These are phyloP conservation scores for Erythrophleum ivorense DNA, from an alignment of 331 rosid species.

Conservation along the genomic window DNA sequence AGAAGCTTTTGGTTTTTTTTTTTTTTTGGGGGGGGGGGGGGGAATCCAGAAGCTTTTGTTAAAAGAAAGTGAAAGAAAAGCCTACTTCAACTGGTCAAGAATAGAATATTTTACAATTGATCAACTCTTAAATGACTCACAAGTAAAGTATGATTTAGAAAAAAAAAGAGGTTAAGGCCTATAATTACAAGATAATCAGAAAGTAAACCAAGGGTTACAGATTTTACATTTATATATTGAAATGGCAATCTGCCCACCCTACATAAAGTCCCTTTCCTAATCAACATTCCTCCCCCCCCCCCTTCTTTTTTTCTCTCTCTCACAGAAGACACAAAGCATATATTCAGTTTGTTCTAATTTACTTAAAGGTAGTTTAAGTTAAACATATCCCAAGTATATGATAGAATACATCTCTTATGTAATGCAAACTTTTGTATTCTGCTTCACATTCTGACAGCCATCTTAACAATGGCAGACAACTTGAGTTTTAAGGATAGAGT, in stretches of 20 bases:
- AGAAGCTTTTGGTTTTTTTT: neutral
- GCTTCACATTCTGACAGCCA: constrained; percentile 34
- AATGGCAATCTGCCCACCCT: neutral
- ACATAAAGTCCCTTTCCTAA: neutral
- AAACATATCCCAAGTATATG: constrained; percentile 19
- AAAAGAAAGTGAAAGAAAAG: neutral
- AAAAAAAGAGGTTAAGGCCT: constrained; percentile 8
- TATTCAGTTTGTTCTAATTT: neutral
- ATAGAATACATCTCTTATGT: constrained; percentile 24
- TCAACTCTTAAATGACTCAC: neutral
- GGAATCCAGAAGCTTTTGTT: neutral
- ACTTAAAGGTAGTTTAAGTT: constrained; percentile 10
- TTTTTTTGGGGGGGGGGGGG: no score
- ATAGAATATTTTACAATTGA: constrained; percentile 10
- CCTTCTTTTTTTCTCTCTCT: neutral
- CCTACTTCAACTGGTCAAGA: neutral
- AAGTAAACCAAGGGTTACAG: constrained; percentile 20
- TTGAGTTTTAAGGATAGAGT: constrained; percentile 32
- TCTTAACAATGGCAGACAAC: constrained; percentile 17
- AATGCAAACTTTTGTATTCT: neutral
- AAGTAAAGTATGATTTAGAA: neutral
- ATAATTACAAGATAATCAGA: constrained; percentile 32
- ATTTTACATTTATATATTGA: constrained; percentile 15
- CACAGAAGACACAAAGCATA: neutral
- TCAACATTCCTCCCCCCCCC: neutral